Base-by-base conservation (phyloP, 2,329 filamentous ascomycete genomes). In the Colletotrichum truncatum region DNA sequence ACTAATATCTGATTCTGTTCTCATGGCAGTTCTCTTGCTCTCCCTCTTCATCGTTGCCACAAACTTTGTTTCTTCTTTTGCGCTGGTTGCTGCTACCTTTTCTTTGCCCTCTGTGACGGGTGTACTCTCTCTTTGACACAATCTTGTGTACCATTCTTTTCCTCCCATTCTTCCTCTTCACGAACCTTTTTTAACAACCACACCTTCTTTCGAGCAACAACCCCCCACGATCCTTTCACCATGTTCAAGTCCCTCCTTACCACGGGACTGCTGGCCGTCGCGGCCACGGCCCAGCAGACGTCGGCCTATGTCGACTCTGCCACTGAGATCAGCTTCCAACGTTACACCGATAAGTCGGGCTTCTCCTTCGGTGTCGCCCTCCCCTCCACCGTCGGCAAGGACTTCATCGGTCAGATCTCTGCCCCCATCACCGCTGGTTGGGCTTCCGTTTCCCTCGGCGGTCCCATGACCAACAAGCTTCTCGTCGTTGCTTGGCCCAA, bases 401-500 rank as follows among this genome's bases (percentile, higher is more conserved):
- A 67, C 65, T 67, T 67, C 25, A 67, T 67, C 62, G 61, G 65
- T 39, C 65, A 67, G 49, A 67, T 67, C 21, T 51, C 65, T 11
- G 65, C 65, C 3, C 65, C 65, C 23, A 52, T 66, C 38, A 51
- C 55, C 45, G 38, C 38, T 9, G 65, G 65, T 5, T 67, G 57
- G 56, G 61, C 65, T 16, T 48, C 65, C 43, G 55, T 67, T 38
- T 78, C 75, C 51, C 71, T 84, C 18, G 80, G 78, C 8, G 77
- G 78, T 9, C 64, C 70, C 14, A 85, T 85, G 83, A 69, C 76
- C 38, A 76, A 75, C 58, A 77, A 78, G 51, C 74, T 84, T 11
- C 73, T 85, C 54, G 69, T 85, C 4, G 74, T 78, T 2, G 78
- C 79, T 8, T 85, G 82, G 81, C 78, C 79, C 4, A 79, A 80